Percentiles rank a stretch among this genome's conserved stretches.
These are phyloP conservation scores for Alternaria rosae DNA, from an alignment of 2,329 filamentous ascomycete species.

Conservation along the genomic window DNA sequence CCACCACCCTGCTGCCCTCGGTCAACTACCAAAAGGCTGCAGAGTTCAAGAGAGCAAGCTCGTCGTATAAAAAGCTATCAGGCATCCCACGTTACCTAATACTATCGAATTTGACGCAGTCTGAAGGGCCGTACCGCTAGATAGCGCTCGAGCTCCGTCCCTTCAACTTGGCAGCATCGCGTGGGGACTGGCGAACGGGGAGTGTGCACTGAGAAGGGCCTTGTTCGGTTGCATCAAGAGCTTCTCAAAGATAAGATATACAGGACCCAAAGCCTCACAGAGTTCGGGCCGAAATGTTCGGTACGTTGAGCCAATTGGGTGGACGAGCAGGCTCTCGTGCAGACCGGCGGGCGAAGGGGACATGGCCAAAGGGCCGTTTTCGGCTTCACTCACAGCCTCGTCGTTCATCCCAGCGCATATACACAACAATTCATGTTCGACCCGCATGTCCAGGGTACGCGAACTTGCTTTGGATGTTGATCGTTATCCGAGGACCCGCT, in stretches of 20 bases:
- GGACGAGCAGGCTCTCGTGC: neutral
- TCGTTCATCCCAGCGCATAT: neutral
- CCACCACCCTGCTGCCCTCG: neutral
- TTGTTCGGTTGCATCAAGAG: constrained; percentile 2
- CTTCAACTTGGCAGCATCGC: neutral
- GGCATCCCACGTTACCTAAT: neutral
- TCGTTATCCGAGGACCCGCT: neutral
- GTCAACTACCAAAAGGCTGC: neutral
- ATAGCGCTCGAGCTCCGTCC: neutral
- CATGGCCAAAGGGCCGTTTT: constrained; percentile 8
- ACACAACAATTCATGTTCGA: neutral
- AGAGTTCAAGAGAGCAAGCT: neutral
- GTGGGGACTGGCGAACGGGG: neutral
- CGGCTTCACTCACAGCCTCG: neutral
- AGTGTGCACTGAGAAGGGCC: constrained; percentile 1
- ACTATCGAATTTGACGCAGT: neutral
- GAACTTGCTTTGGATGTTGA: neutral
- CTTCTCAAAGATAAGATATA: neutral
- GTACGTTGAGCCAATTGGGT: neutral
- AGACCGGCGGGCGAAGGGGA: neutral
- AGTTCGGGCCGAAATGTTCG: constrained; percentile 3
- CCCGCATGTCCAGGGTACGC: neutral
- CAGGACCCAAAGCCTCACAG: neutral
- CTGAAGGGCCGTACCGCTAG: neutral
- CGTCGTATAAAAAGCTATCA: neutral